phyloP scores from a whole-genome alignment of 805 yeast genomes.

The Wickerhamomyces alni region DNA sequence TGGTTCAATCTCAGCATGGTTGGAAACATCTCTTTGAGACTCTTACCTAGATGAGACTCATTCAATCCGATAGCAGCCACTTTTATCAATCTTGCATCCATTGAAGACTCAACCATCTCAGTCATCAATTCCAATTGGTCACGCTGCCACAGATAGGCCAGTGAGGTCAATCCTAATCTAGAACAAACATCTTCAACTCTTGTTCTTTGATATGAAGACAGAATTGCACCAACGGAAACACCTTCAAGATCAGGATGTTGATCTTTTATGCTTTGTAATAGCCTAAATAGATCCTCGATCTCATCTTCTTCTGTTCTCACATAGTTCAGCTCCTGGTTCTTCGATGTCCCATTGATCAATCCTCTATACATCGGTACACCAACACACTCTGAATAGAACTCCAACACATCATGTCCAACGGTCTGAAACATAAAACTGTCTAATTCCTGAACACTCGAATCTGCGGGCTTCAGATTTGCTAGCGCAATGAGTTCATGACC shows the following conservation, averaged over 20 bases:
- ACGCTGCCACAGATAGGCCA: constrained; percentile 88
- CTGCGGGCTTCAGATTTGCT: constrained; percentile 74
- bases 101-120: constrained; percentile 62
- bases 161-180: constrained; percentile 58
- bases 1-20: constrained; percentile 49
- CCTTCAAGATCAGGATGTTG: constrained; percentile 71
- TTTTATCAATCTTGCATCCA: constrained; percentile 83
- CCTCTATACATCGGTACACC: constrained; percentile 77
- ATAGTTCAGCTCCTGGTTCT: constrained; percentile 66
- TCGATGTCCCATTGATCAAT: constrained; percentile 55
- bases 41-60: constrained; percentile 59
- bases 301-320: constrained; percentile 67
- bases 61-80: constrained; percentile 89
- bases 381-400: constrained; percentile 58
- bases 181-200: constrained; percentile 89
- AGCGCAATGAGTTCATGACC: constrained; percentile 85
- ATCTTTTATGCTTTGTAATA: constrained; percentile 42
- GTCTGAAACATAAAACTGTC: constrained; percentile 98
- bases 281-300: constrained; percentile 69
- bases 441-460: constrained; percentile 51
- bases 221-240: constrained; percentile 93
- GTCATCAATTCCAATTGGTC: constrained; percentile 72
- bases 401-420: constrained; percentile 81
- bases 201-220: constrained; percentile 91
- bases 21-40: constrained; percentile 57